phyloP scores from a whole-genome alignment of 495 filamentous ascomycete genomes.

The Parathielavia appendiculata region DNA sequence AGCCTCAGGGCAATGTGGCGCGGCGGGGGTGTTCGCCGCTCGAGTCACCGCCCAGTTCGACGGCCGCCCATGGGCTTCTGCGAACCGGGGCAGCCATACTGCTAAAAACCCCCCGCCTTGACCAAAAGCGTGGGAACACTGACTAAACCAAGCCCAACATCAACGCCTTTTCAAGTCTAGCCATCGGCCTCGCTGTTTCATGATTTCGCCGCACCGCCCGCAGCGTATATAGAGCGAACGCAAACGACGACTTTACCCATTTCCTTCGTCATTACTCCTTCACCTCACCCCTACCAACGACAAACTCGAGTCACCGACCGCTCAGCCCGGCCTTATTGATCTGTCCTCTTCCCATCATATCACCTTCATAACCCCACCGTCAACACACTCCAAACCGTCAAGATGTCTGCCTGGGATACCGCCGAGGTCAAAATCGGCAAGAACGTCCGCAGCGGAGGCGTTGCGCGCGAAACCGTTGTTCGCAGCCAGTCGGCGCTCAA shows the following conservation, averaged over 20 bases:
- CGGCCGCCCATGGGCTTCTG: conserved; percentile 32
- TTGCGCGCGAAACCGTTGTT: conserved; percentile 76
- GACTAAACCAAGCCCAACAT: conserved; percentile 8
- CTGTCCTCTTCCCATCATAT: neutral
- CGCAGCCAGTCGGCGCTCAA: conserved; percentile 83
- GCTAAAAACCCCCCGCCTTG: conserved; percentile 16
- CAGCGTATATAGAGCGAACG: conserved; percentile 4
- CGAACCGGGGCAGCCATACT: no score
- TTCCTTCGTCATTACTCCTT: conserved; percentile 1
- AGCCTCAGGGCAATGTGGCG: conserved; percentile 32
- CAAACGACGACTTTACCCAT: conserved; percentile 2
- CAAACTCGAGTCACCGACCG: neutral
- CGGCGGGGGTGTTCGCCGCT: conserved; percentile 24
- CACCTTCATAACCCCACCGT: neutral
- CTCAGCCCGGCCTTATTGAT: neutral
- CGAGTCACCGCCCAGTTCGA: conserved; percentile 34
- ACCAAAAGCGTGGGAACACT: neutral
- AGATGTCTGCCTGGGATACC: conserved; percentile 68
- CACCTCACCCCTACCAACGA: neutral
- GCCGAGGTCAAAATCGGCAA: conserved; percentile 85
- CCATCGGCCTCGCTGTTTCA: conserved; percentile 14
- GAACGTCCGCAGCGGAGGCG: conserved; percentile 59
- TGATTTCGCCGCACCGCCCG: conserved; percentile 3
- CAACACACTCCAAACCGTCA: conserved; percentile 22
- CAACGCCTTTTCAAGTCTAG: conserved; percentile 5